Evolutionary conservation across 1,139 yeast genomes (phyloP), one percentile per base, ranked within the genome.

Genomic region (Geotrichum carabidarum): DNA sequence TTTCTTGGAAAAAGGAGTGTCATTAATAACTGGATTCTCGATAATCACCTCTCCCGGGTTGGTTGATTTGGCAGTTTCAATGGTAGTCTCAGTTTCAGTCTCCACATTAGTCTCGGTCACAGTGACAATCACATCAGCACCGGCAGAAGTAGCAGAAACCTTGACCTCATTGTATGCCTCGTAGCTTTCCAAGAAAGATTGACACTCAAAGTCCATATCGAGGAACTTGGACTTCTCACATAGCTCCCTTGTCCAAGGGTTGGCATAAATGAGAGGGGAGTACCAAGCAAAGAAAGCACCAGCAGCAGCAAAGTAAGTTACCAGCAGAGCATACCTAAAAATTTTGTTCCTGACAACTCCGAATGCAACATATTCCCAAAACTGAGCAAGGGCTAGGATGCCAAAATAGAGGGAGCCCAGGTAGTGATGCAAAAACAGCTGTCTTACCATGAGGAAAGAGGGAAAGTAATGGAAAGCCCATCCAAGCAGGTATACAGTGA

Each of bases 401-500:
- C 93, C 95, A 71, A 93, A 91, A 74, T 90, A 93, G 52, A 87
- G 81, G 3, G 96, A 86, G 54, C 96, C 96, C 62, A 93, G 75
- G 70, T 93, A 91, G 70, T 91, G 98, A 69, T 91, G 97, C 65
- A 93, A 76, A 75, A 91, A 91, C 71, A 93, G 74, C 73, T 90
- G 98, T 72, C 98, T 84, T 31, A 86, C 93, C 98, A 91, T 91
- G 59, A 93, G 75, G 76, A 81, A 91, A 56, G 93, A 91, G 59
- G 99, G 99, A 63, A 79, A 74, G 68, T 83, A 87, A 71, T 93
- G 98, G 58, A 88, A 63, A 36, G 78, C 78, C 94, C 96, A 93
- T 38, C 96, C 99, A 14, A 84, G 68, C 51, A 85, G 68, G 70
- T 82, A 90, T 51, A 82, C 79, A 53, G 86, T 76, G 43, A 81